Base-by-base conservation (phyloP, 306 rosid species). In the Castanopsis chinensis region DNA sequence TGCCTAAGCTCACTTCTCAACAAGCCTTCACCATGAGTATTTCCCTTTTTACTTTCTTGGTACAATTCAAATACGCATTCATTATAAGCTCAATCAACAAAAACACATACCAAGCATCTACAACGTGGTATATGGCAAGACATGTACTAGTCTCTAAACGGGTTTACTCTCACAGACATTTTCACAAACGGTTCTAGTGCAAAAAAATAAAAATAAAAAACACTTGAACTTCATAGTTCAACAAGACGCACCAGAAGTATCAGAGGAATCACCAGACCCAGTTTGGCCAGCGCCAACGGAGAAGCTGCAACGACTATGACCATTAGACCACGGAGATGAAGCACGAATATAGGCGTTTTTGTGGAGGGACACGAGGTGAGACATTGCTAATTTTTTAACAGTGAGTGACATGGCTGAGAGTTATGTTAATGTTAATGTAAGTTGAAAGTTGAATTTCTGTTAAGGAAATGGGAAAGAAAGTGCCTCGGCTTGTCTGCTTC, bases 361-460 rank as follows among this genome's bases (percentile, higher is more conserved):
- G 3, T 67, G 67, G 18, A 15, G 61, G 71, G 8, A 68, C 41
- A 73, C 64, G 77, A 76, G 72, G 72, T 61, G 73, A 73, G 74
- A 65, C 43, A 60, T 32, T 73, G 86, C 75, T n/a, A 80, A 12
- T 80, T 85, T 90, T 83, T 65, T 72, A 18, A 85, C 80, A 80
- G 68, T 71, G 17, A 71, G 30, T 43, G 81, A 71, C 83, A 80
- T 87, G n/a, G 45, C 69, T 27, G 51, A 67, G 49, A 6, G 7
- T 5, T 25, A 25, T 33, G 35, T 32, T 33, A 1, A 6, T 35
- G 8, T 35, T 35, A 35, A 35, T 35, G 7, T 35, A 35, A 35
- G 43, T 35, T 35, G 43, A 35, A 35, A 35, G 43, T 35, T 35
- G 43, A 35, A 5, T 67, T 67, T 33, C 52, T 0, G 25, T 35